phyloP scores from a whole-genome alignment of 2,329 filamentous ascomycete species.

The Colletotrichum tofieldiae region DNA sequence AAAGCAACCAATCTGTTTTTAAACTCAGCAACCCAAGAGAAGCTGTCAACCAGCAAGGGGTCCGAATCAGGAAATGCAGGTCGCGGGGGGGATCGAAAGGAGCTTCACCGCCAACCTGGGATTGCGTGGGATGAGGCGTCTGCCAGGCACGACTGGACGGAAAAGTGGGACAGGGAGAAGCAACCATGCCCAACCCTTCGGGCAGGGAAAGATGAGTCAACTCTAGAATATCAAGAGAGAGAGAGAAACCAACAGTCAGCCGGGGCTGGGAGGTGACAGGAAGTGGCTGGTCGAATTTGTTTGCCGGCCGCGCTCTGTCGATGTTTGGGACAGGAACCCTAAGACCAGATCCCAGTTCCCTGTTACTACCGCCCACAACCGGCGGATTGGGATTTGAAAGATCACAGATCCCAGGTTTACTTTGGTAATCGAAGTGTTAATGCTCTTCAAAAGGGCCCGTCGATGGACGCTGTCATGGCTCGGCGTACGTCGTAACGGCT shows the following conservation, averaged over 20 bases:
- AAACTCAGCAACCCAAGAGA: slow-evolving; percentile 19
- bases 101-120: slow-evolving; percentile 47
- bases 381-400: not conserved
- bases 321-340: slow-evolving; percentile 20
- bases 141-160: slow-evolving; percentile 38
- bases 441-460: not conserved
- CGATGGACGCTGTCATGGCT: not conserved
- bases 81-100: slow-evolving; percentile 9
- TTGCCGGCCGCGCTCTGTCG: slow-evolving; percentile 3
- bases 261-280: slow-evolving; percentile 18
- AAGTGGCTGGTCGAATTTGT: slow-evolving; percentile 34
- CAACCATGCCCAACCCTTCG: slow-evolving; percentile 44
- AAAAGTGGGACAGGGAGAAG: slow-evolving; percentile 43
- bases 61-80: slow-evolving; percentile 39
- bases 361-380: slow-evolving; percentile 24
- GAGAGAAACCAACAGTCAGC: not conserved
- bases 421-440: not conserved
- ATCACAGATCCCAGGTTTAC: not conserved
- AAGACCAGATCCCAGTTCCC: slow-evolving; percentile 33
- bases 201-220: slow-evolving; percentile 44
- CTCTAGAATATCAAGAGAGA: slow-evolving; percentile 14
- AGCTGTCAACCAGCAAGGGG: slow-evolving; percentile 25
- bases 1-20: slow-evolving; percentile 25
- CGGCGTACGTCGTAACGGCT: slow-evolving; percentile 14
- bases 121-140: slow-evolving; percentile 36